phyloP scores from a whole-genome alignment of 2,329 filamentous ascomycete genomes.

The Chlorencoelia australis region DNA sequence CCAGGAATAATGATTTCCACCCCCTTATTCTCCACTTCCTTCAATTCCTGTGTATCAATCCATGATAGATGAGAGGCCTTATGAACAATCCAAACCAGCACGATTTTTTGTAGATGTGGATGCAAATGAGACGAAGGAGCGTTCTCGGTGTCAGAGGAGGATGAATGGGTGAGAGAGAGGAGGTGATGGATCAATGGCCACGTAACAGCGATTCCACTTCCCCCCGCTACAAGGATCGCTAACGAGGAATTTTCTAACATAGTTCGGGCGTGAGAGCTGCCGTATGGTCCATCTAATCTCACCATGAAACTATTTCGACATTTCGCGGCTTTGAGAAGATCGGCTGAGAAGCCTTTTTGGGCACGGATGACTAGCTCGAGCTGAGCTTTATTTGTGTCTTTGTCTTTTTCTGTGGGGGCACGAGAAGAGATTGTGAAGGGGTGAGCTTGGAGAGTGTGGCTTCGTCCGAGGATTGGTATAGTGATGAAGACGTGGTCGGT shows the following conservation, averaged over 20 bases:
- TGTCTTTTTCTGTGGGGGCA: conserved; percentile 32
- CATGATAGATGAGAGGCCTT: conserved; percentile 42
- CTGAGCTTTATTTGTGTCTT: conserved; percentile 41
- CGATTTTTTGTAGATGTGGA: conserved; percentile 36
- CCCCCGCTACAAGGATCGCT: conserved; percentile 49
- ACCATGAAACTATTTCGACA: conserved; percentile 34
- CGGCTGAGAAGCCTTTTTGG: conserved; percentile 47
- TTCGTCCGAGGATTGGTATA: conserved; percentile 42
- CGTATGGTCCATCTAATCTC: conserved; percentile 56
- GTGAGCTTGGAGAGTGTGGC: conserved; percentile 48
- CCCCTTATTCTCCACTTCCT: conserved; percentile 39
- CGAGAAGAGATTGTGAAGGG: conserved; percentile 58
- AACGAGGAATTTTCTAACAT: conserved; percentile 39
- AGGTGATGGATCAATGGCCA: conserved; percentile 51
- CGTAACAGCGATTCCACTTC: conserved; percentile 54
- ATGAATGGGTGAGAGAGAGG: conserved; percentile 14
- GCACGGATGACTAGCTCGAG: conserved; percentile 50
- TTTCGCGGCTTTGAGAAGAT: conserved; percentile 42
- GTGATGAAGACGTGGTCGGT: conserved; percentile 56
- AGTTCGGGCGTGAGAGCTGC: conserved; percentile 43
- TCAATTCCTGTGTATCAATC: conserved; percentile 39
- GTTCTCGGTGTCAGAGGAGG: conserved; percentile 13
- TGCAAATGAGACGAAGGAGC: conserved; percentile 14
- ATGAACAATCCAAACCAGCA: conserved; percentile 50
- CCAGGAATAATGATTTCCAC: conserved; percentile 43